Evolutionary conservation across 257 asterid species (phyloP), one percentile per base, ranked within the genome.

Genomic region (Avicennia marina): DNA sequence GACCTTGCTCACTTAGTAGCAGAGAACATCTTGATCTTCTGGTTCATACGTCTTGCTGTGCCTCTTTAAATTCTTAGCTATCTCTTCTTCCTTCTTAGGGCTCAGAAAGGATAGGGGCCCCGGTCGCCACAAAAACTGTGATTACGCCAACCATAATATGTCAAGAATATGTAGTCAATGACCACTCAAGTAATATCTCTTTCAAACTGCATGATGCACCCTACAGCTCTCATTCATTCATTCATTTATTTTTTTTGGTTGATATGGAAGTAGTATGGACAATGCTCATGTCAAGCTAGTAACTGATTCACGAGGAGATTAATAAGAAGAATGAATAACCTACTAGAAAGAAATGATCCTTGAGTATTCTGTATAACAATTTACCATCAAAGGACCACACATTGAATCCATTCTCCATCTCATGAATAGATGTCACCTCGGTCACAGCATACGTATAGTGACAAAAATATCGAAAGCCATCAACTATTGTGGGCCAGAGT

Each of bases 341-440:
- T 70, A 91, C 98, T 67, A 89, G 98, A 74, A 85, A 89, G 78
- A 93, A 86, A 70, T 89, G 98, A 73, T 93, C 98, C 79, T 75
- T 89, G 16, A 73, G 75, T 34, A 84, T 82, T 75, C 87, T 75
- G 77, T 93, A 93, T 0, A 89, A 76, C 58, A 75, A 76, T 64
- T 82, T 89, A 11, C 98, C 98, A 19, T 72, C 75, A 66, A 93
- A 93, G 42, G 97, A 81, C 97, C 97, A 93, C 2, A 93, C 85
- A 13, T 72, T 79, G 75, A 89, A 93, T 32, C 98, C 98, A 54
- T 88, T 91, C 64, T 91, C 98, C 98, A 91, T 88, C 85, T 91
- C 98, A 70, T 91, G 98, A 33, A 88, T 96, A 5, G 98, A 88
- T 17, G 98, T 91, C 43, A 89, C 95, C 5, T 93, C 79, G 3